Evolutionary conservation across 352 stramenopile species (phyloP).

Genomic region (Phytopythium litorale): DNA sequence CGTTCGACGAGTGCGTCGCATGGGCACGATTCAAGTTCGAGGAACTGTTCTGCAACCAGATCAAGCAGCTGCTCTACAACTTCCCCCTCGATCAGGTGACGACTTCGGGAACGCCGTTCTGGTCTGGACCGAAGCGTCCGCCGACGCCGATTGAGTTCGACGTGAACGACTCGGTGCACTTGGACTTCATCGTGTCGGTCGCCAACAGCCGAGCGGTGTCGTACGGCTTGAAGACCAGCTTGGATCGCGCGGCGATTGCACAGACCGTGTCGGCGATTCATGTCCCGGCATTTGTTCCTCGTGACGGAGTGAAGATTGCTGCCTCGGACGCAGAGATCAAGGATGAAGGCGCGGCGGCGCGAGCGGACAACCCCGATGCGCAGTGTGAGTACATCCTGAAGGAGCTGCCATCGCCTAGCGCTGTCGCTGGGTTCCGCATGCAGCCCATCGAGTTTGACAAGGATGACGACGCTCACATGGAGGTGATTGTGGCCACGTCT

Average conservation of each 20-base stretch:
- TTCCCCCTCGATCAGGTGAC: slow-evolving; percentile 97
- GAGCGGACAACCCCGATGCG: slow-evolving; percentile 69
- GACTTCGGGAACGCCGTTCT: slow-evolving; percentile 96
- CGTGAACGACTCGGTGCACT: slow-evolving; percentile 85
- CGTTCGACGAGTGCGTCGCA: slow-evolving; percentile 97
- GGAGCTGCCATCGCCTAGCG: slow-evolving; percentile 76
- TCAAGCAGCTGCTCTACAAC: slow-evolving; percentile 98
- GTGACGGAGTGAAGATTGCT: slow-evolving; percentile 97
- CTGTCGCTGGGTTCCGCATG: slow-evolving; percentile 90
- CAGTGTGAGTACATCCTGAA: slow-evolving; percentile 74
- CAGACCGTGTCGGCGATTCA: slow-evolving; percentile 82
- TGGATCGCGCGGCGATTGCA: slow-evolving; percentile 59
- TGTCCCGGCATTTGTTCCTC: slow-evolving; percentile 92
- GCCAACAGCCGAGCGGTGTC: slow-evolving; percentile 94
- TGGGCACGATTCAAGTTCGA: slow-evolving; percentile 98
- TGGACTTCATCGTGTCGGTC: slow-evolving; percentile 95
- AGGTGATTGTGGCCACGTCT: slow-evolving; percentile 95
- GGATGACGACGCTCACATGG: slow-evolving; percentile 98
- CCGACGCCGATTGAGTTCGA: slow-evolving; percentile 94
- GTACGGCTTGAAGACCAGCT: slow-evolving; percentile 89
- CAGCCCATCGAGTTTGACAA: slow-evolving; percentile 98
- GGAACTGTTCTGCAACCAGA: slow-evolving; percentile 97
- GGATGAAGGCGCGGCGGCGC: slow-evolving; percentile 32
- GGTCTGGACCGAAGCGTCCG: slow-evolving; percentile 96
- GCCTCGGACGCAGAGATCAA: slow-evolving; percentile 97